Base-by-base conservation (phyloP, 257 asterid genomes). In the Petrea volubilis region DNA sequence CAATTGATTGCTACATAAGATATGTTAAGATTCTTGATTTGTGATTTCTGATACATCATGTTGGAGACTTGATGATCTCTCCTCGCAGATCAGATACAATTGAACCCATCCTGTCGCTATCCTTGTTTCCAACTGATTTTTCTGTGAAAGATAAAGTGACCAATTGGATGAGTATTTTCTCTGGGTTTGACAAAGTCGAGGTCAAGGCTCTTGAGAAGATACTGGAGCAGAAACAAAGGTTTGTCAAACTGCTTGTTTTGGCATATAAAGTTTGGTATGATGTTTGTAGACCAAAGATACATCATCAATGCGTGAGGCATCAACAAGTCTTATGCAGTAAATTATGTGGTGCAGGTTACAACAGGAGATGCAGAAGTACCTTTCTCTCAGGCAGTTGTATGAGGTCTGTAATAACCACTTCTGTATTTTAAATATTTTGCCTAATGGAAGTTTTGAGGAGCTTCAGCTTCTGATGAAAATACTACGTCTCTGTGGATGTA, bases 171-270 rank as follows among this genome's bases (percentile, higher is more conserved):
- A 78, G 81, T 61, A 74, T 86, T 59, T 90, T 92, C 84, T 73
- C 95, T 28, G 90, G 89, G 73, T 88, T 90, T 71, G 99, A 90
- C 87, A 95, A 95, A 78, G 82, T 92, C 40, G 99, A 95, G 83
- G 85, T 87, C 59, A 90, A 91, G 88, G 98, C 97, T 67, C 90
- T 95, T 60, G 99, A 95, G 84, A 95, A 92, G 88, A 90, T 95
- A 73, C 75, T 95, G 56, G 98, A 92, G 85, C 99, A 90, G 85
- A 92, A 95, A 76, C 96, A 90, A 79, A 92, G 99, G 99, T 95
- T 72, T 61, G 80, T 74, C 71, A 57, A 56, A 53, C 41, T 76
- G 70, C 52, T 72, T 68, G n/a, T 34, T 21, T 44, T 73, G 20
- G 49, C 50, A 43, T 13, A 44, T 69, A 41, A 46, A 25, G n/a